A percentile compares a stretch with the other conserved stretches of the same genome.
phyloP scores from a whole-genome alignment of 352 stramenopile species.

The Phytophthora palmivora region DNA sequence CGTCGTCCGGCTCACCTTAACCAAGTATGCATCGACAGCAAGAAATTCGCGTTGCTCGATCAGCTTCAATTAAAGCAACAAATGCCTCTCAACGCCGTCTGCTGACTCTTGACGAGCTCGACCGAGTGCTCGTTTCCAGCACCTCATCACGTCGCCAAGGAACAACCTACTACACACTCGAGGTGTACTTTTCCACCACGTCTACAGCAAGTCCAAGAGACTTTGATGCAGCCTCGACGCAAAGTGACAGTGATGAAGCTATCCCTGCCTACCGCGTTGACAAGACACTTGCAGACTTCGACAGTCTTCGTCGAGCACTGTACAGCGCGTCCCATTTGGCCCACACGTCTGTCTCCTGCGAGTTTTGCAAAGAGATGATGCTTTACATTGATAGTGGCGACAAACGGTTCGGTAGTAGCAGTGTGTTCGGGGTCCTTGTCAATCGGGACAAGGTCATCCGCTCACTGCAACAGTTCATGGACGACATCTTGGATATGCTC shows the following conservation, averaged over 20 bases:
- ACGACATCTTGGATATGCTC: conserved; percentile 31
- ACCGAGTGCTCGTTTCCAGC: conserved; percentile 21
- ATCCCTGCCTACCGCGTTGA: conserved; percentile 22
- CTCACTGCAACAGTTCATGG: conserved; percentile 36
- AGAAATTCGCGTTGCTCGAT: neutral
- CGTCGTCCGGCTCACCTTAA: conserved; percentile 11
- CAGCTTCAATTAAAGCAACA: neutral
- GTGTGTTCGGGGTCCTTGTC: conserved; percentile 16
- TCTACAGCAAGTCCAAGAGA: conserved; percentile 4
- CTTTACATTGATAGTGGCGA: conserved; percentile 26
- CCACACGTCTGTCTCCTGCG: conserved; percentile 34
- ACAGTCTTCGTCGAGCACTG: conserved; percentile 30
- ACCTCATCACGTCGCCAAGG: conserved; percentile 24
- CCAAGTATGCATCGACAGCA: conserved; percentile 16
- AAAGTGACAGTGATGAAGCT: conserved; percentile 4
- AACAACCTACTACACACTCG: conserved; percentile 22
- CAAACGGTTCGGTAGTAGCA: conserved; percentile 23
- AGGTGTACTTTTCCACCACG: conserved; percentile 15
- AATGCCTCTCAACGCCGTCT: conserved; percentile 2
- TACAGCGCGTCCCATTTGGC: conserved; percentile 32
- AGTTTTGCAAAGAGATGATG: conserved; percentile 49
- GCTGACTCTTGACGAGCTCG: conserved; percentile 30
- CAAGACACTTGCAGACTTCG: conserved; percentile 34
- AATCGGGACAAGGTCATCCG: conserved; percentile 27
- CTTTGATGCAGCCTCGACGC: conserved; percentile 6